Conservation (phyloP, 2,329 filamentous ascomycete genomes). For the Colletotrichum lindemuthianum region DNA sequence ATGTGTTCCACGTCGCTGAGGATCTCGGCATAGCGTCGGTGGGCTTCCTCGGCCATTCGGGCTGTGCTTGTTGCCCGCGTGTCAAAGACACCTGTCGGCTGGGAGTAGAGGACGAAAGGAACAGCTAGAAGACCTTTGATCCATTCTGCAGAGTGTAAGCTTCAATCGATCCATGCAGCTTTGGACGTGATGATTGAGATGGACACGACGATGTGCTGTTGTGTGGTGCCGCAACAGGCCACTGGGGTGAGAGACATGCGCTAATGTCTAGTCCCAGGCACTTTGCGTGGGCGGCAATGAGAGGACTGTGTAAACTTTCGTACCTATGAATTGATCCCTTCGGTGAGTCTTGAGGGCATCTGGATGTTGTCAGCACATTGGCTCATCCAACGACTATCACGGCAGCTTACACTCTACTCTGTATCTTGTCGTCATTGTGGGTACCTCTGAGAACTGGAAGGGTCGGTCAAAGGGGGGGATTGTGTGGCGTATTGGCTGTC, state of each 20-base stretch:
- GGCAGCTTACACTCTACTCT: slow-evolving; percentile 77
- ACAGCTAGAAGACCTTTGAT: slow-evolving; percentile 95
- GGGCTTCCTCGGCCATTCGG: slow-evolving; percentile 82
- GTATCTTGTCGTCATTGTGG: slow-evolving; percentile 70
- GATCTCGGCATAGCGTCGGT: slow-evolving; percentile 92
- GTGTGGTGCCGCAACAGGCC: not conserved
- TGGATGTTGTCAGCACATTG: slow-evolving; percentile 42
- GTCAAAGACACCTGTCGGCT: slow-evolving; percentile 88
- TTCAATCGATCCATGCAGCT: not conserved
- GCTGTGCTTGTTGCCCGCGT: slow-evolving; percentile 71
- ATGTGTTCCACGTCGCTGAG: slow-evolving; percentile 92
- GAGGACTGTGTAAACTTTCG: slow-evolving; percentile 27
- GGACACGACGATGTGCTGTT: not conserved
- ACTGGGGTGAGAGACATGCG: not conserved
- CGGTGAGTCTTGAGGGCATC: slow-evolving; percentile 83
- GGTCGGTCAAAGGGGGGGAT: not conserved
- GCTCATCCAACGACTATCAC: not conserved
- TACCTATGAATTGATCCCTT: slow-evolving; percentile 87
- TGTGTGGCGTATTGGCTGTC: not conserved
- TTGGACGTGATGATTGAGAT: slow-evolving; percentile 2
- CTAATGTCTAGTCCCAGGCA: not conserved
- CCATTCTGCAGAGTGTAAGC: slow-evolving; percentile 73
- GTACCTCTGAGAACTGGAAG: not conserved
- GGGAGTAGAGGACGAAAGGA: slow-evolving; percentile 95
- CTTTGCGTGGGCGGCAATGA: not conserved